phyloP scores from a whole-genome alignment of 2,329 filamentous ascomycete genomes.

The Pseudogymnoascus sp. region DNA sequence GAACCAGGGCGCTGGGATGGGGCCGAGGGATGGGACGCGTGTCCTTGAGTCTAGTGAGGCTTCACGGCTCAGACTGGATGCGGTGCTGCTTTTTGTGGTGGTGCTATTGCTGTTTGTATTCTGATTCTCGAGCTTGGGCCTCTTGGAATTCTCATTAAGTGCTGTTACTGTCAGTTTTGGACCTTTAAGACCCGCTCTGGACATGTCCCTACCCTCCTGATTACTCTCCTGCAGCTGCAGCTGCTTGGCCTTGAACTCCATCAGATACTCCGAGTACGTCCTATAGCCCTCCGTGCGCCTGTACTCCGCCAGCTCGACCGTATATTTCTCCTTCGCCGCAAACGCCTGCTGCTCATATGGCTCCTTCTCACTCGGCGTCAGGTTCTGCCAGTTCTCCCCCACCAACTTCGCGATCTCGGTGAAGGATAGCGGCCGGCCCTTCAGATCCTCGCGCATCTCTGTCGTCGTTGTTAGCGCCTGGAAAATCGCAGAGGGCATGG shows the following conservation, averaged over 20 bases:
- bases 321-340: conserved; percentile 64
- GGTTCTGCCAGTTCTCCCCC: conserved; percentile 67
- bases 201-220: not conserved
- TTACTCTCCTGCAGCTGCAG: not conserved
- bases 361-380: conserved; percentile 57
- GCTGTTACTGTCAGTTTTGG: not conserved
- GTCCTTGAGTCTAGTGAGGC: not conserved
- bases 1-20: not conserved
- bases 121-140: conserved; percentile 7
- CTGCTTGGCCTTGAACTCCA: conserved; percentile 68
- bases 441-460: conserved; percentile 68
- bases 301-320: conserved; percentile 58
- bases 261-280: conserved; percentile 60
- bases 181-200: not conserved
- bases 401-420: conserved; percentile 73
- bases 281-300: conserved; percentile 63
- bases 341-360: conserved; percentile 61
- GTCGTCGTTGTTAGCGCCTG: conserved; percentile 18
- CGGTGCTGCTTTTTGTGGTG: not conserved
- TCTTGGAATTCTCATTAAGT: conserved; percentile 3
- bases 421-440: conserved; percentile 64
- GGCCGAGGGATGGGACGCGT: not conserved
- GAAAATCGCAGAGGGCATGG: not conserved
- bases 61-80: not conserved
- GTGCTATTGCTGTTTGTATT: not conserved